Evolutionary conservation across 805 yeast species (phyloP), one percentile per base, ranked within the genome.

Genomic region (Kluyveromyces lactis): DNA sequence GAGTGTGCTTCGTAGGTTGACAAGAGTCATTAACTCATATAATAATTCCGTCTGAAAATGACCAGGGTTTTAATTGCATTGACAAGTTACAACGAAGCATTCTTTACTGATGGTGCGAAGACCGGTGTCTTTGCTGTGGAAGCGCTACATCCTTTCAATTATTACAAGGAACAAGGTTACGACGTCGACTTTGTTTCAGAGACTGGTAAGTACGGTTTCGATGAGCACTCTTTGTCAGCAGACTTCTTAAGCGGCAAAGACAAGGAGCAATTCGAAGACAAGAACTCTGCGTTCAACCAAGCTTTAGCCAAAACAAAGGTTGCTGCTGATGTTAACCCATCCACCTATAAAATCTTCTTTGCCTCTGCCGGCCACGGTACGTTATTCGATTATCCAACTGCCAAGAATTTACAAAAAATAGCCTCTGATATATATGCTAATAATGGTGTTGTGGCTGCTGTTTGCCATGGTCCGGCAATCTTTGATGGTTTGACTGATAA

Each of bases 321-420:
- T 44, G 71, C 79, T 6, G 47, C 67, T 12, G 78, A 72, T 19
- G 56, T 77, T 35, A 55, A 72, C 39, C 56, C 79, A 10, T 53
- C 55, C 12, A 75, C 75, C 28, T 79, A 67, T 56, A 67, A 66
- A 33, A 66, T 77, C 43, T 69, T 78, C 54, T 77, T 64, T 48
- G 82, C 80, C 30, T 71, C 81, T 36, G 86, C 77, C 37, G 86
- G 86, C 28, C 86, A 80, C 51, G 86, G 75, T 23, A 64, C 80
- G 21, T 46, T 71, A 30, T 74, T 68, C 46, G 86, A 79, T 55
- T 77, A 66, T 58, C 79, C 79, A 33, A 62, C 54, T 3, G 80
- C 81, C 12, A 57, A 52, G 4, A 66, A 53, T 13, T 58, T 78
- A 39, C 75, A 71, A 40, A 44, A 53, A 18, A 42, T 73, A 31